Evolutionary conservation across 2,329 filamentous ascomycete species (phyloP).

Genomic region (Botryosphaeria dothidea): DNA sequence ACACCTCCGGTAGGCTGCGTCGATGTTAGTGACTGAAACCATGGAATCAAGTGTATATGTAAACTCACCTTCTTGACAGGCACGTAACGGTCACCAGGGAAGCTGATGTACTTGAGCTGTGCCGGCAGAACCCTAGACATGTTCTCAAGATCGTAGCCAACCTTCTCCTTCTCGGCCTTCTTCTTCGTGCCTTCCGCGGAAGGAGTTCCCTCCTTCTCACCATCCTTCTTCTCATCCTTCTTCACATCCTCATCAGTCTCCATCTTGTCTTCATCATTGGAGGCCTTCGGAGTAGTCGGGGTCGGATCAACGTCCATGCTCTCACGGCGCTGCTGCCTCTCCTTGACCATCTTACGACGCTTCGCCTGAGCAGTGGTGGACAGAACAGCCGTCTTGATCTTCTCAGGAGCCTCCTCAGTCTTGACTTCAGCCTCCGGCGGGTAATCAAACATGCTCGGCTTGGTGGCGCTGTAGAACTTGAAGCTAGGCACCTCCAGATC

Average conservation of each 20-base stretch:
- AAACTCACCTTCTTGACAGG: constrained; percentile 81
- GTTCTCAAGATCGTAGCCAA: constrained; percentile 94
- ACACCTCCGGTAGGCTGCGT: constrained; percentile 85
- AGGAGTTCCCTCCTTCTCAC: constrained; percentile 59
- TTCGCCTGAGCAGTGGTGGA: constrained; percentile 97
- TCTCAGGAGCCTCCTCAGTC: constrained; percentile 85
- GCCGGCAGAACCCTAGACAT: constrained; percentile 91
- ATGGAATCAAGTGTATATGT: not conserved
- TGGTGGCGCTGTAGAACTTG: constrained; percentile 93
- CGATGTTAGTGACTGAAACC: constrained; percentile 42
- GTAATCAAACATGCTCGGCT: constrained; percentile 95
- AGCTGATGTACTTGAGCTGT: constrained; percentile 94
- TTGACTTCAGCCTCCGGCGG: constrained; percentile 96
- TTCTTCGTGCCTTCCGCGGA: constrained; percentile 69
- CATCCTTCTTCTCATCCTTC: constrained; percentile 43
- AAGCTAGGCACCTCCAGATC: constrained; percentile 91
- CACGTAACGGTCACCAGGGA: constrained; percentile 86
- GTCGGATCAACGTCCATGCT: constrained; percentile 93
- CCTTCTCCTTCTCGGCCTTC: constrained; percentile 92
- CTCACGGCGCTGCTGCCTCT: constrained; percentile 82
- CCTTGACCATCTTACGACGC: constrained; percentile 90
- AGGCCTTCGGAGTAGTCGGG: constrained; percentile 70
- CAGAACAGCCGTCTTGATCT: constrained; percentile 92
- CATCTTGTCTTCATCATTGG: constrained; percentile 77
- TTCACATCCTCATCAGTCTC: constrained; percentile 59